Evolutionary conservation across 2,329 filamentous ascomycete species (phyloP), one percentile per base, ranked within the genome.

Genomic region (Aureobasidium sp.): DNA sequence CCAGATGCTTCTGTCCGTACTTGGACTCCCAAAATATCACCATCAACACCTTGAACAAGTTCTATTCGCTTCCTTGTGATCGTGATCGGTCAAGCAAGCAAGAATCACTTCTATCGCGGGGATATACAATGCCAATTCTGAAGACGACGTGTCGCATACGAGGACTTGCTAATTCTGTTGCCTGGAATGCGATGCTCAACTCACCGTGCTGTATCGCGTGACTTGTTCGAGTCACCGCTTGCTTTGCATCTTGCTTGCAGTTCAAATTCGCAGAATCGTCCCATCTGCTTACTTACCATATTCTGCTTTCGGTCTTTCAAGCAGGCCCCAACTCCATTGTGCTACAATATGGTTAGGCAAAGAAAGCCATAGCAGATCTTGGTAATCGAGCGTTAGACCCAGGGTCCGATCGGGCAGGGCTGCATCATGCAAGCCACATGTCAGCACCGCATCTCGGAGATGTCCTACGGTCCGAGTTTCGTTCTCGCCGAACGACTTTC

Each of bases 381-480:
- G 44, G 44, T 48, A 37, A 37, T 48, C 22, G 44, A 40, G 25
- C 37, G 48, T 37, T 51, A 27, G 17, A 10, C 34, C 14, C 29
- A 41, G 17, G 48, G 48, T 51, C 48, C 19, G 19, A 34, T 34
- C 48, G 35, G 48, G 19, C 41, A 51, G 37, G 48, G 48, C 48
- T 41, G 48, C 48, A 41, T 41, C 25, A 49, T 49, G 35, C 35
- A 39, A 49, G 48, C 37, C 37, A 41, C 37, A 51, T 27, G 21
- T 51, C 32, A 48, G 44, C 44, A 11, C 25, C 44, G 21, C 6
- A 41, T 21, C 19, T 19, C 48, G 48, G 35, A 51, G 17, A 41
- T 37, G 27, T 7, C 48, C 35, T 51, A 51, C 48, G n/a, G 11
- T 11, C 42, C 27, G 30, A 45, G 5, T n/a, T 37, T 48, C 44